Conservation (phyloP, 2,329 filamentous ascomycete genomes). For the Arthroderma sp. region DNA sequence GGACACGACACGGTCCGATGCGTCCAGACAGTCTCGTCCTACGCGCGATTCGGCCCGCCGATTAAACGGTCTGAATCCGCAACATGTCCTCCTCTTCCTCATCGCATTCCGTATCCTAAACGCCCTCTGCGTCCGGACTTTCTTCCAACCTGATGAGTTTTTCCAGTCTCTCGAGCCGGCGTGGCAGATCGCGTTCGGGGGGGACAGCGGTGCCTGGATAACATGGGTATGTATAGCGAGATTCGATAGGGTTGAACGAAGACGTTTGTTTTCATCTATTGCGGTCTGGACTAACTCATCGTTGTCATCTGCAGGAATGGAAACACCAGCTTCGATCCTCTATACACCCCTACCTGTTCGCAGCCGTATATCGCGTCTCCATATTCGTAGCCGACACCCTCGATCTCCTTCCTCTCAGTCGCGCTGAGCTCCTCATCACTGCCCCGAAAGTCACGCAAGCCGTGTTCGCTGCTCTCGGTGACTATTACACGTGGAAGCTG, state of each 20-base stretch:
- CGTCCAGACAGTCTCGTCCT: not conserved
- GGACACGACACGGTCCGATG: not conserved
- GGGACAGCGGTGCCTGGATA: conserved; percentile 68
- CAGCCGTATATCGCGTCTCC: conserved; percentile 54
- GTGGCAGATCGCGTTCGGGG: conserved; percentile 76
- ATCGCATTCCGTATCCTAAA: conserved; percentile 67
- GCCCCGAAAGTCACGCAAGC: conserved; percentile 67
- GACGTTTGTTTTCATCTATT: no score
- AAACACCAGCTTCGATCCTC: conserved; percentile 73
- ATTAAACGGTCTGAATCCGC: conserved; percentile 1
- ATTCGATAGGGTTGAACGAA: not conserved
- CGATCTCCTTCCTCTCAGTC: conserved; percentile 40
- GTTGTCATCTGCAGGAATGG: conserved; percentile 61
- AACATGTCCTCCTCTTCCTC: conserved; percentile 26
- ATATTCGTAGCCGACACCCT: conserved; percentile 45
- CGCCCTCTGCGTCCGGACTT: conserved; percentile 65
- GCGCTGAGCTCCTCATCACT: conserved; percentile 54
- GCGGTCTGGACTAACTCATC: no score
- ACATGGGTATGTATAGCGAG: conserved; percentile 62
- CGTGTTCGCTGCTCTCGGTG: conserved; percentile 59
- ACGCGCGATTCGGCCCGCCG: not conserved
- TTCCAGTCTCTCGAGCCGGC: conserved; percentile 93
- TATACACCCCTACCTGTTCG: conserved; percentile 79
- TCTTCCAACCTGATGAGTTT: conserved; percentile 97
- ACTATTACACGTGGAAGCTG: conserved; percentile 81